Evolutionary conservation across 1,284 basidiomycete genomes (phyloP), one percentile per base, ranked within the genome.

Genomic region (Somion occarium): DNA sequence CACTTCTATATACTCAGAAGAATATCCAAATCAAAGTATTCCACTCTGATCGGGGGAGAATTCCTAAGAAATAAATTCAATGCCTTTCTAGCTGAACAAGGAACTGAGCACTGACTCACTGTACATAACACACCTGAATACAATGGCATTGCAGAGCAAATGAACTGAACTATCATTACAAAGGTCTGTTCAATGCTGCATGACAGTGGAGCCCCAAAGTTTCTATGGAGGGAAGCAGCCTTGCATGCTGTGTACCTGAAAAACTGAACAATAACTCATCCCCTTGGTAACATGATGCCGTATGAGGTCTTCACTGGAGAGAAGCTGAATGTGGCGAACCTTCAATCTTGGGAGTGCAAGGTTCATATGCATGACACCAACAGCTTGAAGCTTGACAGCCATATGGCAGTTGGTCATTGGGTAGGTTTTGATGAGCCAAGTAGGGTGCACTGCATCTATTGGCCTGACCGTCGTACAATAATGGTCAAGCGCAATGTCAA

Each of bases 381-480:
- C 5, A 15, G 26, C 5, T 46, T 54, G 2, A 73, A 73, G 50
- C 55, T 72, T 7, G 58, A 64, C 5, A 42, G 56, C 1, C 49
- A 53, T 18, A 60, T 61, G 0, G 24, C 56, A 1, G 55, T 65
- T 38, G 69, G 61, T 0, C 46, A 49, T 2, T 72, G 61, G 45
- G 50, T 73, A 3, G 69, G 71, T 0, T 61, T 61, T 27, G 63
- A 68, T 51, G 45, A 50, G 2, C 52, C 65, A 43, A 64, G 61
- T 24, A 67, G 66, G 42, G 71, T 63, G 1, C 58, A 62, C 48
- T 44, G 63, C 1, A 59, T 73, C n/a, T 72, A 70, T 49, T 73
- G 69, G 67, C 64, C 66, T 1, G 49, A 46, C 1, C 61, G 64
- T 26, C 48, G 53, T 0, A 50, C 38, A 2, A 54, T 73, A 9